A percentile compares a stretch with the other conserved stretches of the same genome.
These are phyloP conservation scores for Microthyrium microscopicum DNA, from an alignment of 2,329 filamentous ascomycete genomes.

Conservation along the genomic window DNA sequence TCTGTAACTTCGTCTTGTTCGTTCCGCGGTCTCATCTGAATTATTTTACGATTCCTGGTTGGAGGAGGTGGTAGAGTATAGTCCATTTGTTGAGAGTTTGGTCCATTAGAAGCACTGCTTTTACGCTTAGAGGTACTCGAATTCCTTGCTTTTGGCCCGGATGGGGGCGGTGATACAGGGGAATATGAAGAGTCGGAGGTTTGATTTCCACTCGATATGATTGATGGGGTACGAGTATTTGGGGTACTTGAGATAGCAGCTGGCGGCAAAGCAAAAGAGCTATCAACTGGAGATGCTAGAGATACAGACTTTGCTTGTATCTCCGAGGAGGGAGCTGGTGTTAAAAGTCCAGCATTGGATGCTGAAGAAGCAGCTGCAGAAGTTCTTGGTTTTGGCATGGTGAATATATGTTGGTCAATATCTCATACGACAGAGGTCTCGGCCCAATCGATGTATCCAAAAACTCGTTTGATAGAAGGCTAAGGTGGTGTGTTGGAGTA, in stretches of 20 bases:
- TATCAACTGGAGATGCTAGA: conserved; percentile 4
- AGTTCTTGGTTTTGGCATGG: too few relatives aligned
- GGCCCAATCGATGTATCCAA: too few relatives aligned
- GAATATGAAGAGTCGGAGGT: conserved; percentile 7
- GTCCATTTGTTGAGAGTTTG: conserved; percentile 12
- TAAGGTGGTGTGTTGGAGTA: too few relatives aligned
- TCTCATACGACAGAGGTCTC: too few relatives aligned
- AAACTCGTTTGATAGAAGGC: too few relatives aligned
- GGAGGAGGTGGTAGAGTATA: conserved; percentile 85
- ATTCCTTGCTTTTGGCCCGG: conserved; percentile 1
- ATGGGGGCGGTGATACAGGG: conserved; percentile 4
- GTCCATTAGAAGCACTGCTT: background rate
- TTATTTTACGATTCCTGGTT: conserved; percentile 85
- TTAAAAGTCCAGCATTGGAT: too few relatives aligned
- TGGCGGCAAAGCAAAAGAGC: conserved; percentile 6
- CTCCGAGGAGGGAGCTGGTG: conserved; percentile 7
- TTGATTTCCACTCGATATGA: conserved; percentile 3
- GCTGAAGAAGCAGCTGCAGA: too few relatives aligned
- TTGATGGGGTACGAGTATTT: conserved; percentile 1
- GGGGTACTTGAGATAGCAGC: conserved; percentile 5
- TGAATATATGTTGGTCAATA: too few relatives aligned
- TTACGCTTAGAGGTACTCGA: conserved; percentile 1
- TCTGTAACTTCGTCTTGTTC: conserved; percentile 18
- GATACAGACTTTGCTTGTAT: conserved; percentile 1
- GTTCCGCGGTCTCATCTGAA: conserved; percentile 75